Percentiles rank a stretch among this genome's conserved stretches.
Conservation (phyloP, 768 basidiomycete species). For the Suillus discolor region DNA sequence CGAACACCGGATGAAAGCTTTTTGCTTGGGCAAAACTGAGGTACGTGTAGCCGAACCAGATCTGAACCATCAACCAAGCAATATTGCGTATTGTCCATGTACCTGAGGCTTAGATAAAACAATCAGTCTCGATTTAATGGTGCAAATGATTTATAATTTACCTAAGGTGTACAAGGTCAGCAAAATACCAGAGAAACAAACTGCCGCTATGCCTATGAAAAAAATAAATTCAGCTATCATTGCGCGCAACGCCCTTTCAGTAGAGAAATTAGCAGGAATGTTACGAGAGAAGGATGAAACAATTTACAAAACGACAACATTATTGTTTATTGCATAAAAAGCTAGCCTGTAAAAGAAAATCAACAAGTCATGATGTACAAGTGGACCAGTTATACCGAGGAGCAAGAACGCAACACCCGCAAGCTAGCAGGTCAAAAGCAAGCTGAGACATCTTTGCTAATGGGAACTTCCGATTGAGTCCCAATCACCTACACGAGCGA, state of each 20-base stretch:
- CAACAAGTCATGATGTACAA: conserved; percentile 1
- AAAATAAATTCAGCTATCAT: conserved; percentile 82
- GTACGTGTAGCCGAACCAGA: conserved; percentile 84
- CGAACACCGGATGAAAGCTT: conserved; percentile 70
- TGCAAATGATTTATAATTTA: conserved; percentile 15
- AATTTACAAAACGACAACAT: conserved; percentile 71
- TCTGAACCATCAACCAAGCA: conserved; percentile 83
- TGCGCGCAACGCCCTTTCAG: conserved; percentile 69
- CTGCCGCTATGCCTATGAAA: conserved; percentile 75
- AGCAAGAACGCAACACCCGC: conserved; percentile 83
- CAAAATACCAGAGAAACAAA: conserved; percentile 80
- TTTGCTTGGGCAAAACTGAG: conserved; percentile 58
- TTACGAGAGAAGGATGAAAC: background rate
- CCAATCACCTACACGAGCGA: conserved; percentile 1
- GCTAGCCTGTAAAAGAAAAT: conserved; percentile 51
- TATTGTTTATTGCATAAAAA: conserved; percentile 80
- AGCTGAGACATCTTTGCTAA: conserved; percentile 51
- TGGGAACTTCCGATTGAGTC: conserved; percentile 13
- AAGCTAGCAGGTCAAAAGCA: conserved; percentile 83
- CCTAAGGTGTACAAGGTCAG: conserved; percentile 59
- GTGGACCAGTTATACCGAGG: conserved; percentile 53
- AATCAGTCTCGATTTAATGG: conserved; percentile 23
- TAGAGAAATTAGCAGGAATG: conserved; percentile 12
- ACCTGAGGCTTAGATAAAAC: conserved; percentile 28
- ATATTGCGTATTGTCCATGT: conserved; percentile 48